A percentile compares a stretch with the other conserved stretches of the same genome.
phyloP scores from a whole-genome alignment of 768 basidiomycete species.

The Sporobolomyces phaffii region DNA sequence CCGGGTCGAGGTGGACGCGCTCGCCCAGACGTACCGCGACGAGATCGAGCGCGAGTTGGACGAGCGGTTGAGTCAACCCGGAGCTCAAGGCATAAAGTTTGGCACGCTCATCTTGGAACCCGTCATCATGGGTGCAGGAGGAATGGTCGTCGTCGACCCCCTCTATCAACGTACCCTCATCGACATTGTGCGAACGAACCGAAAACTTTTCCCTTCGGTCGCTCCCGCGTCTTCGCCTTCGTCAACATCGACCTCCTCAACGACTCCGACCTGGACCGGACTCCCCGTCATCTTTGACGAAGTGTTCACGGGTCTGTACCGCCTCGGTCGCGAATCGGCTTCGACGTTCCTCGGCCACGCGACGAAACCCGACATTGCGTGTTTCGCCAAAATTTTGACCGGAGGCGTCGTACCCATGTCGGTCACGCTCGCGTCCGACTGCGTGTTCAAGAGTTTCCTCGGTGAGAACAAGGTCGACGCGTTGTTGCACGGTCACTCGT shows the following conservation, averaged over 20 bases:
- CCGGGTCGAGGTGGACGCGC: conserved; percentile 53
- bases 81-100: conserved; percentile 47
- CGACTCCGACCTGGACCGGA: conserved; percentile 55
- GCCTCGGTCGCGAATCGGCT: conserved; percentile 67
- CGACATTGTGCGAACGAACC: conserved; percentile 62
- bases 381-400: conserved; percentile 87
- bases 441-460: conserved; percentile 72
- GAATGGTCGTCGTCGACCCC: conserved; percentile 96
- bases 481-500: conserved; percentile 87
- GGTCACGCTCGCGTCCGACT: conserved; percentile 71
- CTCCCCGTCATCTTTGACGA: conserved; percentile 93
- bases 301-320: conserved; percentile 88
- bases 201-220: conserved; percentile 45
- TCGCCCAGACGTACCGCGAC: conserved; percentile 60
- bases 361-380: conserved; percentile 73
- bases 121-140: conserved; percentile 86
- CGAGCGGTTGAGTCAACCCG: conserved; percentile 51
- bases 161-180: conserved; percentile 85
- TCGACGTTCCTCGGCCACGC: conserved; percentile 56
- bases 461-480: conserved; percentile 73
- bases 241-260: neutral
- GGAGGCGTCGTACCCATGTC: conserved; percentile 85
- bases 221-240: neutral
- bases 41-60: conserved; percentile 51
- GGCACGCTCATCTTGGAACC: conserved; percentile 82